These are phyloP conservation scores for Thoreauomyces humboldtii DNA, from an alignment of 192 early-diverging fungal species.

Conservation along the genomic window DNA sequence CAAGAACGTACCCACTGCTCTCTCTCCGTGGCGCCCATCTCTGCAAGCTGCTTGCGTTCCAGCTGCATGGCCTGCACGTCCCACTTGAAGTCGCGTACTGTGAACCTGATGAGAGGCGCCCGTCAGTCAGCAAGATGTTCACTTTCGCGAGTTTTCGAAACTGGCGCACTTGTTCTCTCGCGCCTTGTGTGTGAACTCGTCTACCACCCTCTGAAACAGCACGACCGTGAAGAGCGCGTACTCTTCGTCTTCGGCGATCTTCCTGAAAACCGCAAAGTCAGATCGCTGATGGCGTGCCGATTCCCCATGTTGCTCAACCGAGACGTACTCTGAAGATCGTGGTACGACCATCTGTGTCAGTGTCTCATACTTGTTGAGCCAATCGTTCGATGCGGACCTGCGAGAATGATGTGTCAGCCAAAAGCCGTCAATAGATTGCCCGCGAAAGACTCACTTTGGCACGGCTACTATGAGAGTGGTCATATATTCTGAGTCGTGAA, in stretches of 20 bases:
- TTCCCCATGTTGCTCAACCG: background rate
- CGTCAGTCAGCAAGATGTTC: too few relatives aligned
- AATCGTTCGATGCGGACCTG: slow-evolving; percentile 56
- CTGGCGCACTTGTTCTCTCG: slow-evolving; percentile 73
- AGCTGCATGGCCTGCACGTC: slow-evolving; percentile 67
- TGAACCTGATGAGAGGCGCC: too few relatives aligned
- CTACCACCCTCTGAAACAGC: slow-evolving; percentile 81
- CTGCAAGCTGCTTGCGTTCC: slow-evolving; percentile 58
- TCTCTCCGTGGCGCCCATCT: slow-evolving; percentile 75
- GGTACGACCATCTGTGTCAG: slow-evolving; percentile 95
- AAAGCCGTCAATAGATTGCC: background rate
- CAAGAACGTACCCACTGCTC: slow-evolving; percentile 61
- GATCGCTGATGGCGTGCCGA: background rate
- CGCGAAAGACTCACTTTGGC: slow-evolving; percentile 68
- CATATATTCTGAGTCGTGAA: slow-evolving; percentile 91
- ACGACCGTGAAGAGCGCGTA: slow-evolving; percentile 90
- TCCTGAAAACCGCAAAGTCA: slow-evolving; percentile 34
- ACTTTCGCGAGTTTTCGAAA: background rate
- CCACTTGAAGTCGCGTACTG: slow-evolving; percentile 95
- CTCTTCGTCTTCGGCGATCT: slow-evolving; percentile 94
- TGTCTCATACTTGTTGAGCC: slow-evolving; percentile 84
- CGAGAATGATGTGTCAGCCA: slow-evolving; percentile 8
- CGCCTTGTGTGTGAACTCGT: slow-evolving; percentile 88
- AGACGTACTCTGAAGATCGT: slow-evolving; percentile 77
- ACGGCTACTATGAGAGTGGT: slow-evolving; percentile 92